Evolutionary conservation across 495 filamentous ascomycete genomes (phyloP), one percentile per base, ranked within the genome.

Genomic region (Lichina pygmaea): DNA sequence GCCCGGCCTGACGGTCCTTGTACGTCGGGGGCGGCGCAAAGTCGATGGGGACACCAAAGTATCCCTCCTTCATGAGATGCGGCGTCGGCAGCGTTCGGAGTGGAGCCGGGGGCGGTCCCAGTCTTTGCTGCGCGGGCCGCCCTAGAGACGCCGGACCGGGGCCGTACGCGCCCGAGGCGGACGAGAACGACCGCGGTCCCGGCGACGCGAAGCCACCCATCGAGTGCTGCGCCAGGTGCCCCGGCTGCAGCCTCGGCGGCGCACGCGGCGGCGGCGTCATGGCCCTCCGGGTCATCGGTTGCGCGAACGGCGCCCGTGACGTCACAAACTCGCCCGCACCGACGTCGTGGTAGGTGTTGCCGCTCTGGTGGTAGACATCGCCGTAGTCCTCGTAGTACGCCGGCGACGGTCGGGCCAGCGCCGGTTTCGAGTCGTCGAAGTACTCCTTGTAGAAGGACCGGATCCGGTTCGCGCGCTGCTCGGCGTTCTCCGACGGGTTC

Each of bases 401-500:
- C 7, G 33, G 33, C 7, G 34, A 8, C 4, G 6, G 33, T 7
- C 7, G 12, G 2, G 42, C n/a, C 33, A 65, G 66, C 33, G 62
- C 66, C 0, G 65, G 65, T 56, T 78, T 81, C 15, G 70, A 75
- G 24, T 93, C 86, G 45, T 97, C 89, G 49, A 97, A 97, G 59
- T 95, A 95, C 59, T 95, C 89, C 58, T 93, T 93, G 63, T 97
- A 97, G 63, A 97, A 97, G 24, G 91, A 95, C 52, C 89, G 73
- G 51, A 97, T 95, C 17, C 91, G 73, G 62, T 93, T 94, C 49
- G 89, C 89, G 56, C 89, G 73, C 60, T 86, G 73, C 61, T 95
- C 89, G 3, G 89, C 81, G 55, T 92, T 81, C 51, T 84, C 80
- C 32, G 66, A 58, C n/a, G 84, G 81, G 34, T 81, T 78, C 52